Base-by-base conservation (phyloP, 371 early-diverging fungal genomes). In the Catenaria anguillulae region DNA sequence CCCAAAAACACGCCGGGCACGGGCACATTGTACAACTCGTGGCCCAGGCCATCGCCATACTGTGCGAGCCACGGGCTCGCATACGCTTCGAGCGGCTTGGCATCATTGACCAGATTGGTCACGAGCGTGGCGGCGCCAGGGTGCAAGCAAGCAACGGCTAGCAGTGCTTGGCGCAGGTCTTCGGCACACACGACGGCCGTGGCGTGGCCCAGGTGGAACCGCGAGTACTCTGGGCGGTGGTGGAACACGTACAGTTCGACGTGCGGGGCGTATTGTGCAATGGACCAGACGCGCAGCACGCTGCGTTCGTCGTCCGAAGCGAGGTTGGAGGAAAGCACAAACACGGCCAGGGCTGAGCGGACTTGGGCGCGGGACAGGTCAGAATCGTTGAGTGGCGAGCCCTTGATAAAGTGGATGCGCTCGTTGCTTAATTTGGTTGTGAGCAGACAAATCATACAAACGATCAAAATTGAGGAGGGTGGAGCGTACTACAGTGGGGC, bases 11-110 rank as follows among this genome's bases (percentile, higher is more conserved):
- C 72, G 0, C 65, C 64, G 42, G 80, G 76, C 33, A 85, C 72
- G 1, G 60, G 69, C 8, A 73, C 70, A 33, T 75, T 74, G 60
- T 85, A 85, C 6, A 87, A 72, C 64, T 86, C 86, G 58, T 87
- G 86, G 40, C 83, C 83, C 0, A 76, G 74, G 0, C 85, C 86
- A 64, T 88, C 87, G 50, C 85, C 86, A 65, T 86, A 88, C 60
- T 86, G 85, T 10, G 84, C 84, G 62, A 79, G 74, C 88, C 88
- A 88, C 0, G 84, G 80, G 46, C 82, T 76, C 43, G 79, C 75
- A 60, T 84, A 86, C 24, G 66, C 66, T 55, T 80, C 73, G 60
- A 72, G 67, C 1, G 84, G 82, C 54, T 77, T 68, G 50, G 81
- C 73, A 46, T 80, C 80, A 58, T 80, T 79, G 1, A 88, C 60